phyloP scores from a whole-genome alignment of 768 basidiomycete genomes.

The Boletus rubropictus region DNA sequence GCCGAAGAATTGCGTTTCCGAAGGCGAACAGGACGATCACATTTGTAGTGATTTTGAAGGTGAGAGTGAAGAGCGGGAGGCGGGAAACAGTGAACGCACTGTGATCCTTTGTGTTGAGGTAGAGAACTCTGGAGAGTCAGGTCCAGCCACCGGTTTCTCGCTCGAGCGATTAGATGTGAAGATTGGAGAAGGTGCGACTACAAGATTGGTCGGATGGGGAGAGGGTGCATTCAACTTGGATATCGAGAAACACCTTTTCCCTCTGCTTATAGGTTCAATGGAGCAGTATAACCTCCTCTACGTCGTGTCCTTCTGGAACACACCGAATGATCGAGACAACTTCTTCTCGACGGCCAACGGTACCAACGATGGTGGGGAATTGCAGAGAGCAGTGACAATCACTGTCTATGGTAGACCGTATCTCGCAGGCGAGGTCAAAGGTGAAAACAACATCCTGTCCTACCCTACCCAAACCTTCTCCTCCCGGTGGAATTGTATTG shows the following conservation, averaged over 20 bases:
- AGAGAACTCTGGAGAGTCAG: slow-evolving; percentile 71
- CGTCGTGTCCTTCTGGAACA: slow-evolving; percentile 73
- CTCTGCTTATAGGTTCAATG: slow-evolving; percentile 59
- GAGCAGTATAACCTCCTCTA: slow-evolving; percentile 90
- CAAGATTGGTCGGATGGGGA: slow-evolving; percentile 47
- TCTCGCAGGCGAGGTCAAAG: slow-evolving; percentile 22
- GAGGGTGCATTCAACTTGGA: slow-evolving; percentile 30
- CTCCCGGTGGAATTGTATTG: slow-evolving; percentile 85
- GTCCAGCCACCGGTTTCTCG: slow-evolving; percentile 57
- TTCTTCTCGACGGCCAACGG: slow-evolving; percentile 30
- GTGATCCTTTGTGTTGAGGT: slow-evolving; percentile 90
- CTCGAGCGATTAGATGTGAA: slow-evolving; percentile 72
- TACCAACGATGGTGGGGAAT: slow-evolving; percentile 35
- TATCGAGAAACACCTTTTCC: slow-evolving; percentile 51
- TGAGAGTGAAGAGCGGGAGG: slow-evolving; percentile 45
- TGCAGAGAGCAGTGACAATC: slow-evolving; percentile 77
- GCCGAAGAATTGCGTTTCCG: slow-evolving; percentile 32
- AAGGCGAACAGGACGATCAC: slow-evolving; percentile 29
- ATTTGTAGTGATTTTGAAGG: slow-evolving; percentile 39
- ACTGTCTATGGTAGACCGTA: slow-evolving; percentile 73
- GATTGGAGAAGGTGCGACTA: slow-evolving; percentile 58
- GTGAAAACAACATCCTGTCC: slow-evolving; percentile 13
- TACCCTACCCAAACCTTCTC: slow-evolving; percentile 75
- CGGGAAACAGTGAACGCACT: slow-evolving; percentile 76
- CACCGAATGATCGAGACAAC: slow-evolving; percentile 50